Base-by-base conservation (phyloP, 495 filamentous ascomycete genomes). In the Penicillium verhagenii region DNA sequence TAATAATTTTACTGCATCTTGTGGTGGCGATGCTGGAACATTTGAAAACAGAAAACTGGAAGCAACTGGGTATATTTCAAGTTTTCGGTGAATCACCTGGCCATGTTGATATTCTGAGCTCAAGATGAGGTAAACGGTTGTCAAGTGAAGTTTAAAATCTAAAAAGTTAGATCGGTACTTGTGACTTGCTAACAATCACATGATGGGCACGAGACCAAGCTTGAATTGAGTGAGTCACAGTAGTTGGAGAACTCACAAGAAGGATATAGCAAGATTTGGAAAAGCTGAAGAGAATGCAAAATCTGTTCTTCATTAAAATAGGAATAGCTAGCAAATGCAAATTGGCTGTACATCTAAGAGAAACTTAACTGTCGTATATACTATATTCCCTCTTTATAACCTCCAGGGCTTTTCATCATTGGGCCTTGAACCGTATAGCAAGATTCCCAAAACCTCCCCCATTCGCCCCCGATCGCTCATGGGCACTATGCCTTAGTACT, bases 371-470 rank as follows among this genome's bases (percentile, higher is more conserved):
- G 26, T 45, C 42, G 42, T 45, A 45, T 24, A 11, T 6, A 31
- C 13, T 6, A 31, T 39, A 39, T 39, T 16, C n/a, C 13, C 6
- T 38, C 10, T 4, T n/a, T 4, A n/a, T 39, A 39, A 14, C 16
- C 21, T 23, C 42, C 20, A 45, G 13, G 23, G 20, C 23, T 28
- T 19, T n/a, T 35, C 24, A 31, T 24, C 25, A 38, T 43, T n/a
- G 52, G 10, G 26, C 19, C 29, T 50, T 51, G 21, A 23, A 21
- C 24, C 54, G 54, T 24, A 57, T 52, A 16, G 48, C 48, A 35
- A 57, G 20, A 11, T 19, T 28, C 4, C 46, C 40, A 45, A 35
- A 39, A 16, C 26, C 3, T 19, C 11, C 14, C 8, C 42, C 42
- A 21, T 42, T 43, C 20, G 2, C 9, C 24, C 28, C 20, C 47